phyloP scores from a whole-genome alignment of 2,329 filamentous ascomycete species.

The Penicillium glabrum region DNA sequence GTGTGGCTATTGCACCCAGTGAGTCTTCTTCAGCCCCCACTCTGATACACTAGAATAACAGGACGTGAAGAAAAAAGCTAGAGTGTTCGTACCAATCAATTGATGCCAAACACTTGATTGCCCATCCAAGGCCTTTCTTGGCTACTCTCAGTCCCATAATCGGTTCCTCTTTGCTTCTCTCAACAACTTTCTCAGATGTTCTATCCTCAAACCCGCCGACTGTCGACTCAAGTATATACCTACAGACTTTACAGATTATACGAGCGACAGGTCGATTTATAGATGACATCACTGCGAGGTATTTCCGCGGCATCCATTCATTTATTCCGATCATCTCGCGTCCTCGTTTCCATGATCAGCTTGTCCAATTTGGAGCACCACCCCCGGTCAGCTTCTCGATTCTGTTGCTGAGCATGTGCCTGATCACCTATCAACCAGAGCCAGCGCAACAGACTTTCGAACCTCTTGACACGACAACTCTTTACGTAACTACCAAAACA shows the following conservation, averaged over 20 bases:
- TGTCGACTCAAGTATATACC: slow-evolving; percentile 2
- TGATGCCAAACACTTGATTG: not conserved
- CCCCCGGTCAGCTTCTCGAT: slow-evolving; percentile 25
- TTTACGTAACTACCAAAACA: slow-evolving; percentile 25
- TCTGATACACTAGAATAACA: not conserved
- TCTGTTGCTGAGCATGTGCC: slow-evolving; percentile 27
- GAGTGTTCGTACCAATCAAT: not conserved
- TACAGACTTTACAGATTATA: slow-evolving; percentile 6
- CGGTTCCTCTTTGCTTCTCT: not conserved
- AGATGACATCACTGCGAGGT: slow-evolving; percentile 28
- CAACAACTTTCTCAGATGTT: not conserved
- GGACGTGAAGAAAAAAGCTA: not conserved
- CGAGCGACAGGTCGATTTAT: slow-evolving; percentile 15
- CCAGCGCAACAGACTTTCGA: not conserved
- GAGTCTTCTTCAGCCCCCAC: not conserved
- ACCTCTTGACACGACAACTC: not conserved
- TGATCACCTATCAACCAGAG: slow-evolving; percentile 6
- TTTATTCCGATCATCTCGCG: slow-evolving; percentile 31
- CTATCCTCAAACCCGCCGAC: not conserved
- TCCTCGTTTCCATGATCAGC: slow-evolving; percentile 23
- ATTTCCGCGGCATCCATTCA: slow-evolving; percentile 30
- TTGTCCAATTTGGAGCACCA: slow-evolving; percentile 15
- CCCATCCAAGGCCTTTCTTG: not conserved
- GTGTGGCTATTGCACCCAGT: slow-evolving; percentile 16
- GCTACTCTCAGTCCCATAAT: not conserved